A percentile compares a stretch with the other conserved stretches of the same genome.
Evolutionary conservation across 2,329 filamentous ascomycete genomes (phyloP).

Genomic region (Cladophialophora exuberans): DNA sequence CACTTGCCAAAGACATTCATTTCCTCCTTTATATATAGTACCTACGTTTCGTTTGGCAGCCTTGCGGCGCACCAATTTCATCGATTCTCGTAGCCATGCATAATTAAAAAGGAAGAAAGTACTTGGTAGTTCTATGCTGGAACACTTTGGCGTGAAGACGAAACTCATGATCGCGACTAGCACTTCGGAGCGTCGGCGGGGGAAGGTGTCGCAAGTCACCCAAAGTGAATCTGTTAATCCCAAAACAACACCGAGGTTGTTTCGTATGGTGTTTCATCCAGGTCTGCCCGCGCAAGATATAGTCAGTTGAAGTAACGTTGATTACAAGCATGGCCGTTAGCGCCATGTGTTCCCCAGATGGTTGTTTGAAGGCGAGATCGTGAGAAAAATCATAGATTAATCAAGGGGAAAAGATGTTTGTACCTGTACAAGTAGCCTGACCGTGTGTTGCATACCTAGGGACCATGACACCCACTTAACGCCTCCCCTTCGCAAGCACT

Average conservation of each 20-base stretch:
- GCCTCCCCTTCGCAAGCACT: no score
- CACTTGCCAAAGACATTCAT: background rate
- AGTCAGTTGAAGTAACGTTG: constrained; percentile 1
- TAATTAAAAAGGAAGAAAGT: no score
- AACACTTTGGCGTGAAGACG: background rate
- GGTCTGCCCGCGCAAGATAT: background rate
- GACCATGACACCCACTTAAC: no score
- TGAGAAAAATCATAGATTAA: background rate
- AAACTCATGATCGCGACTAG: background rate
- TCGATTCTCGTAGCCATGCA: no score
- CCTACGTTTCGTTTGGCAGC: background rate
- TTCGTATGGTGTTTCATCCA: constrained; percentile 2
- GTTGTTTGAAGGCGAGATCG: constrained; percentile 7
- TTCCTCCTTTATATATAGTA: constrained; percentile 1
- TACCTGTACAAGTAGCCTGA: no score
- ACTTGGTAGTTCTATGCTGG: background rate
- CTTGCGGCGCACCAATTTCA: no score
- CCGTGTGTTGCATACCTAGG: no score
- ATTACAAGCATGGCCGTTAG: background rate
- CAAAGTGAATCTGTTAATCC: background rate
- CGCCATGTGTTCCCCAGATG: background rate
- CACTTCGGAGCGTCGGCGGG: background rate
- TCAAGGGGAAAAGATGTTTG: background rate
- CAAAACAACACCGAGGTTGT: background rate
- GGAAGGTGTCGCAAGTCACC: background rate